Evolutionary conservation across 352 stramenopile species (phyloP).

Genomic region (Phytophthora boehmeriae): DNA sequence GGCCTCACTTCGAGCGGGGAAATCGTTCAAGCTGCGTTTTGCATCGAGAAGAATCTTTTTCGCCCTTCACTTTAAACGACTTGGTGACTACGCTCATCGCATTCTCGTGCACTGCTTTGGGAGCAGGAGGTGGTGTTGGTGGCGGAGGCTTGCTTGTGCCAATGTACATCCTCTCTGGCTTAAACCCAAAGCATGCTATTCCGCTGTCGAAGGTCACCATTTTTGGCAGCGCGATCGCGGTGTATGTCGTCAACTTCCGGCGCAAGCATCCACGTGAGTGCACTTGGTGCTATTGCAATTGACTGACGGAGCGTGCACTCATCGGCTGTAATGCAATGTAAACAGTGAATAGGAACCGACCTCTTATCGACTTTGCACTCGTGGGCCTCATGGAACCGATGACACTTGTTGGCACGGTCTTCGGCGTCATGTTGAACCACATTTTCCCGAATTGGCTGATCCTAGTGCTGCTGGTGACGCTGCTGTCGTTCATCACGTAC

Average conservation of each 20-base stretch:
- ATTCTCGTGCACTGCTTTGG: slow-evolving; percentile 85
- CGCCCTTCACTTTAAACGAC: slow-evolving; percentile 68
- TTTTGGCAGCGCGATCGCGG: slow-evolving; percentile 94
- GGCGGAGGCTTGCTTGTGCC: slow-evolving; percentile 96
- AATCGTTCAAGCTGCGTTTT: slow-evolving; percentile 52
- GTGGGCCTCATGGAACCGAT: slow-evolving; percentile 97
- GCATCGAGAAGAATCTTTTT: slow-evolving; percentile 85
- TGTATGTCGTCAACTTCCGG: slow-evolving; percentile 91
- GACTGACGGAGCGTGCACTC: neutral
- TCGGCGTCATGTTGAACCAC: slow-evolving; percentile 81
- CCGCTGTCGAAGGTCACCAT: slow-evolving; percentile 97
- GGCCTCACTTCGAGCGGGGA: slow-evolving; percentile 32
- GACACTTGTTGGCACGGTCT: slow-evolving; percentile 73
- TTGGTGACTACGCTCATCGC: slow-evolving; percentile 64
- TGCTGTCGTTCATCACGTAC: slow-evolving; percentile 72
- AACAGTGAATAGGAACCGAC: slow-evolving; percentile 79
- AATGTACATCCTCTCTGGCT: slow-evolving; percentile 94
- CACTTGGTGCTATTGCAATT: too few species aligned
- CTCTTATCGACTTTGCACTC: slow-evolving; percentile 96
- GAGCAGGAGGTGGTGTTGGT: slow-evolving; percentile 89
- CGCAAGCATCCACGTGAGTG: slow-evolving; percentile 91
- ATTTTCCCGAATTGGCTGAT: slow-evolving; percentile 84
- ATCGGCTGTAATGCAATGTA: neutral
- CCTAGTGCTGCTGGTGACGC: slow-evolving; percentile 61
- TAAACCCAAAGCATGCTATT: slow-evolving; percentile 95